A percentile compares a stretch with the other conserved stretches of the same genome.
Conservation (phyloP, 768 basidiomycete genomes). For the Collybia mongolica region DNA sequence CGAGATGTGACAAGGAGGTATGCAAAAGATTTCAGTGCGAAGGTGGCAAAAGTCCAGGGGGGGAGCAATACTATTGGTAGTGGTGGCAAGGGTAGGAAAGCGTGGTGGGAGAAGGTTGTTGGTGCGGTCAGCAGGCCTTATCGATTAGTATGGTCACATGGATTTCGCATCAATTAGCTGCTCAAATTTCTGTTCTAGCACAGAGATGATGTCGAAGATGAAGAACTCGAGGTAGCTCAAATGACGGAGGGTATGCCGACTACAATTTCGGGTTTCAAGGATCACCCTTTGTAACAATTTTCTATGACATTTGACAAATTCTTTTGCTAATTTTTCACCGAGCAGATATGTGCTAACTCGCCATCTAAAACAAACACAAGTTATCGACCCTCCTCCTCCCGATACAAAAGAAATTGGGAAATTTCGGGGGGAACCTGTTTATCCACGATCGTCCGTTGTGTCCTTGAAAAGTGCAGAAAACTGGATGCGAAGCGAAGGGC, state of each 20-base stretch:
- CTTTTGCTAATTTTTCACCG: conserved; percentile 3
- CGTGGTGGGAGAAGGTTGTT: conserved; percentile 86
- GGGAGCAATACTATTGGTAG: conserved; percentile 40
- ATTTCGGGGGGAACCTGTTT: conserved; percentile 93
- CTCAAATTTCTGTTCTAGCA: conserved; percentile 50
- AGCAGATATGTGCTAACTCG: conserved; percentile 78
- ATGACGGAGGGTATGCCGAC: conserved; percentile 92
- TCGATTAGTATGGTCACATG: conserved; percentile 61
- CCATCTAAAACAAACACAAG: conserved; percentile 86
- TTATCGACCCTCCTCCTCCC: conserved; percentile 70
- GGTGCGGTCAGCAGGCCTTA: conserved; percentile 69
- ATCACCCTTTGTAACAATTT: conserved; percentile 78
- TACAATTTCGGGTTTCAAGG: conserved; percentile 89
- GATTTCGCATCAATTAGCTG: no score
- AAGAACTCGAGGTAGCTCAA: conserved; percentile 76
- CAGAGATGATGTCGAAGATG: conserved; percentile 91
- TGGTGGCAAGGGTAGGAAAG: conserved; percentile 61
- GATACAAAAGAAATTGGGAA: conserved; percentile 75
- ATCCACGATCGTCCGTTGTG: conserved; percentile 81
- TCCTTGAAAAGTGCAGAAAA: conserved; percentile 88
- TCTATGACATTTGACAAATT: neutral
- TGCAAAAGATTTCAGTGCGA: conserved; percentile 75
- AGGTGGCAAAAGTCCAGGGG: conserved; percentile 77
- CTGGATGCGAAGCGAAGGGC: conserved; percentile 86
- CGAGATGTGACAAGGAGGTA: conserved; percentile 92